Evolutionary conservation across 768 basidiomycete genomes (phyloP), one percentile per base, ranked within the genome.

Genomic region (Boletus sp.): DNA sequence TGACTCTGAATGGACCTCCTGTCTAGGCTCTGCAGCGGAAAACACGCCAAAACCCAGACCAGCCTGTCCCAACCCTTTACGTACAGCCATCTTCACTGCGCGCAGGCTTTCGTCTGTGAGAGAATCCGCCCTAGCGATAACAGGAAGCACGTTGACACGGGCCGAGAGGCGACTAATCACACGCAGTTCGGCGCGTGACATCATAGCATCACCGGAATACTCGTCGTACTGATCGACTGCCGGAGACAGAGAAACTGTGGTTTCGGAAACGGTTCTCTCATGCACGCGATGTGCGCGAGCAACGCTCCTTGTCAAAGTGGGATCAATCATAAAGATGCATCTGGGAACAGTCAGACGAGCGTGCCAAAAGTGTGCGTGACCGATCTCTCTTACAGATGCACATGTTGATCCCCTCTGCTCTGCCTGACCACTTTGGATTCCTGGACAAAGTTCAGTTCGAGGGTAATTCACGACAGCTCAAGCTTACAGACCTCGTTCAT

Each of bases 351-450:
- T 67, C 54, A 64, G 63, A 49, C 48, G 38, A 42, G 23, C n/a
- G 21, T 41, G 27, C 35, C 38, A 39, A 42, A 47, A 19, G 33
- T 5, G 35, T 6, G 14, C 52, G 41, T 25, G 21, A 51, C 15
- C 41, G 17, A 8, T 19, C 29, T 32, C 23, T 71, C 89, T 71
- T 69, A 92, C 90, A 93, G 72, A 72, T 94, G 91, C 62, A 94
- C 85, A 62, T 93, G 92, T 62, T 90, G 88, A 72, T 94, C 91
- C 46, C 89, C 90, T 74, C 87, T 91, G 73, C 82, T 90, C 68
- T 90, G 83, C 59, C 91, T 83, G 48, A 93, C 75, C 39, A 94
- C 90, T 77, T 93, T 94, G 51, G 88, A 88, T 77, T 93, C 90
- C 90, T 92, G 50, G 43, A 46, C 45, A 47, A 48, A 8, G 49